Evolutionary conservation across 768 basidiomycete species (phyloP).

Genomic region (Leucosporidium yakuticum): DNA sequence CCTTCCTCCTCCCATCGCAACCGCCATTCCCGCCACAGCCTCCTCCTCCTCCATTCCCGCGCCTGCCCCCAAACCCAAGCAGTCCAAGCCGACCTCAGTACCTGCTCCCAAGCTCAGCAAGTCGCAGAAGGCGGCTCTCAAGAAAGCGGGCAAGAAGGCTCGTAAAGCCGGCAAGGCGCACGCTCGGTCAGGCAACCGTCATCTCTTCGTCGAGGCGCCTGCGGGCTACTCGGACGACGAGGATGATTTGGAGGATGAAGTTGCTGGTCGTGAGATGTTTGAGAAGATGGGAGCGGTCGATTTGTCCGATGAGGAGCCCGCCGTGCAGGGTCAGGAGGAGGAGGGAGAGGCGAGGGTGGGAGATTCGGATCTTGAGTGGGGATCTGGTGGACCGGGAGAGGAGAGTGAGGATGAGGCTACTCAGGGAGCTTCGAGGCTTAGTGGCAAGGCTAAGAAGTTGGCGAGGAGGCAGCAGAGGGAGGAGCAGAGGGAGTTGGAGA

Average conservation of each 20-base stretch:
- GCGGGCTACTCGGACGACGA: constrained; percentile 15
- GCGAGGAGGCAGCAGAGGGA: constrained; percentile 9
- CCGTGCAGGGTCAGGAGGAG: not conserved
- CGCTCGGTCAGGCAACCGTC: constrained; percentile 20
- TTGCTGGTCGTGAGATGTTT: constrained; percentile 6
- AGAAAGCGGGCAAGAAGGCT: constrained; percentile 11
- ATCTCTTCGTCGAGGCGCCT: not conserved
- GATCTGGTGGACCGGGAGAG: not conserved
- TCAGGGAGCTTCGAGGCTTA: not conserved
- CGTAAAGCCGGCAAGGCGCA: constrained; percentile 23
- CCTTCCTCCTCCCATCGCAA: not conserved
- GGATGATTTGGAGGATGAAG: not conserved
- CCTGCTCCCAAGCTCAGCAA: constrained; percentile 9
- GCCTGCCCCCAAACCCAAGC: not conserved
- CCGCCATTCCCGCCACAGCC: not conserved
- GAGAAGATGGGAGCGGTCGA: constrained; percentile 11
- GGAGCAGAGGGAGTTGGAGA: constrained; percentile 25
- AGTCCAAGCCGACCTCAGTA: not conserved
- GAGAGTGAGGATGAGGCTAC: not conserved
- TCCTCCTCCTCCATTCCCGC: not conserved
- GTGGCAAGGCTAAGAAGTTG: constrained; percentile 1
- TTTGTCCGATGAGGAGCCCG: not conserved
- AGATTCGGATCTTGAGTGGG: constrained; percentile 34
- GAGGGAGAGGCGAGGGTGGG: constrained; percentile 9
- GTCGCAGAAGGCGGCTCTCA: constrained; percentile 19